A percentile compares a stretch with the other conserved stretches of the same genome.
phyloP scores from a whole-genome alignment of 2,329 filamentous ascomycete species.

The Curvularia hawaiiensis region DNA sequence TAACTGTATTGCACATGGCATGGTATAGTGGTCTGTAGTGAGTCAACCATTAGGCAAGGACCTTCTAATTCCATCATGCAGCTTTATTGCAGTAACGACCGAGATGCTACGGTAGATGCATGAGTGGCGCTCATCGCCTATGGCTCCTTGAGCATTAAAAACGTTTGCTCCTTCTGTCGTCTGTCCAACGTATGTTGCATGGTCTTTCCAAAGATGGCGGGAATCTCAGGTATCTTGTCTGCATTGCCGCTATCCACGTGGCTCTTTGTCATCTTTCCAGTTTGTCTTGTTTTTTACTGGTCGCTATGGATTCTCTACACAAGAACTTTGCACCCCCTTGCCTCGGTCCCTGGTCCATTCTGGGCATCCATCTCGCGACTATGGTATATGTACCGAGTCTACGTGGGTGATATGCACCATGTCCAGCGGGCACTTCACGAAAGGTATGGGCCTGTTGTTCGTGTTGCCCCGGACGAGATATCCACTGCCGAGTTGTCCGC shows the following conservation, averaged over 20 bases:
- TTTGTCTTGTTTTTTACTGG: conserved; percentile 11
- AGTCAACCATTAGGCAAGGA: background rate
- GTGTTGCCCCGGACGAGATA: conserved; percentile 53
- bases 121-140: background rate
- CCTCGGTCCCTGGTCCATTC: conserved; percentile 23
- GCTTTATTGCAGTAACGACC: no score
- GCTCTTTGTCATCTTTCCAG: conserved; percentile 12
- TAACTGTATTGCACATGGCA: background rate
- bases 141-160: background rate
- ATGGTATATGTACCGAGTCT: conserved; percentile 21
- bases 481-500: conserved; percentile 2
- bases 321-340: conserved; percentile 22
- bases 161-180: background rate
- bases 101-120: background rate
- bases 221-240: background rate
- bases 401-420: conserved; percentile 6
- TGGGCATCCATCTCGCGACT: conserved; percentile 26
- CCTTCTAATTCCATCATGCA: background rate
- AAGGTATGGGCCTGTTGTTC: conserved; percentile 50
- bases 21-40: background rate
- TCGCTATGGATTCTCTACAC: conserved; percentile 18
- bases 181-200: background rate
- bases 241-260: conserved; percentile 13
- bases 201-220: conserved; percentile 1
- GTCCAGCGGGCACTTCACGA: conserved; percentile 16